Conservation (phyloP, 177 flowering plant species). For the Tripterygium wilfordii region DNA sequence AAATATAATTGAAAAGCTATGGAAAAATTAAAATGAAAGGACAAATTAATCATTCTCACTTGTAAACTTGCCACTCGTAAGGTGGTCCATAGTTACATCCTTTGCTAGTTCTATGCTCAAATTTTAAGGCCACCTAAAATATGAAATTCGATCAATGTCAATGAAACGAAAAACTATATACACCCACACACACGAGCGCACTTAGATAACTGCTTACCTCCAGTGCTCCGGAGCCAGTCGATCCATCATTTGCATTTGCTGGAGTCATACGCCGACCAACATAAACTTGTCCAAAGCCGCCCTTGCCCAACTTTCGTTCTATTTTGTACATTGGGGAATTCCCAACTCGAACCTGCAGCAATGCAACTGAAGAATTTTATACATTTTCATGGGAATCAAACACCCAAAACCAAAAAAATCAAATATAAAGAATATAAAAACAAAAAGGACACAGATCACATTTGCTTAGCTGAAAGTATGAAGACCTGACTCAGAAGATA, state of each 20-base stretch:
- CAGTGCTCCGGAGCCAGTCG: constrained; percentile 35
- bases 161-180: not conserved
- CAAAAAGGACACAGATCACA: too few relatives aligned
- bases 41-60: constrained; percentile 19
- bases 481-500: too few relatives aligned
- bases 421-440: not conserved
- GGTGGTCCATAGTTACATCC: constrained; percentile 60
- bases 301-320: constrained; percentile 61
- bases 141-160: not conserved
- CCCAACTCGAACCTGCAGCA: constrained; percentile 49
- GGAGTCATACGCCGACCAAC: constrained; percentile 54
- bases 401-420: not conserved
- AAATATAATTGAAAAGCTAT: not conserved
- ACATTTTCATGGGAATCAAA: not conserved
- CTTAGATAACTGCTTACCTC: constrained; percentile 19
- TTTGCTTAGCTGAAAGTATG: too few relatives aligned
- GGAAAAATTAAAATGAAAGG: not conserved
- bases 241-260: constrained; percentile 24
- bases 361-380: not conserved
- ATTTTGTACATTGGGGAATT: constrained; percentile 48
- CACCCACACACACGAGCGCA: not conserved
- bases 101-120: constrained; percentile 56
- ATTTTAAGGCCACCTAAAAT: constrained; percentile 47
- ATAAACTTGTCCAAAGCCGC: constrained; percentile 77
- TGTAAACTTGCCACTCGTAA: constrained; percentile 56